phyloP scores from a whole-genome alignment of 345 rosid genomes.

The Draba incana region DNA sequence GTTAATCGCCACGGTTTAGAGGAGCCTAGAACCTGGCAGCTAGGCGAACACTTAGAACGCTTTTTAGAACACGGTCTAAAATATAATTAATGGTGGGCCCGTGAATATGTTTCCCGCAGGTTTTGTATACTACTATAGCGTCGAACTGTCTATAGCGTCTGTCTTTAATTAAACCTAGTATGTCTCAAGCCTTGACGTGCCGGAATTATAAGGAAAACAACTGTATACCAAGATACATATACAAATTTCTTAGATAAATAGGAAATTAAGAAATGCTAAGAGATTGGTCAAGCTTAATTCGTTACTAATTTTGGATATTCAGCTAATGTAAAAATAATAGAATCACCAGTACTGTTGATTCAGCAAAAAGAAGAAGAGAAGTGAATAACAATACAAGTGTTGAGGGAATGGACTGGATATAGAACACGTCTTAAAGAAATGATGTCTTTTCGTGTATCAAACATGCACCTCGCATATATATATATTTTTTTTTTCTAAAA shows the following conservation, averaged over 20 bases:
- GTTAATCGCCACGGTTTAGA: no score
- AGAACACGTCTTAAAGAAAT: conserved; percentile 32
- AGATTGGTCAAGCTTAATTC: neutral
- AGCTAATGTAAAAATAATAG: neutral
- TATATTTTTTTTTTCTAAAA: no score
- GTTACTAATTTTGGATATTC: neutral
- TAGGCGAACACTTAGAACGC: no score
- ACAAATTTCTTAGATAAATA: no score
- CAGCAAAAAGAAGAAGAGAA: neutral
- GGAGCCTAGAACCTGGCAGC: no score
- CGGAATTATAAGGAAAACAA: neutral
- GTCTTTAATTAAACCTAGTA: neutral
- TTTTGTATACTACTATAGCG: neutral
- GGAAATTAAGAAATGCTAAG: neutral
- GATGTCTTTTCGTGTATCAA: conserved; percentile 30
- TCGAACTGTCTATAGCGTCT: neutral
- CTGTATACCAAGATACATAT: no score
- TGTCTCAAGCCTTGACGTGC: neutral
- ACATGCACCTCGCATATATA: conserved; percentile 39
- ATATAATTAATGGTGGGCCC: conserved; percentile 5
- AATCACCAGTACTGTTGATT: neutral
- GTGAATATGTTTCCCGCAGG: conserved; percentile 15
- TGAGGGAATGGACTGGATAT: conserved; percentile 18
- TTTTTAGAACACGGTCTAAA: neutral
- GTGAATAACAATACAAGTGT: conserved; percentile 36